Base-by-base conservation (phyloP, 495 filamentous ascomycete species). In the Tuber borchii region DNA sequence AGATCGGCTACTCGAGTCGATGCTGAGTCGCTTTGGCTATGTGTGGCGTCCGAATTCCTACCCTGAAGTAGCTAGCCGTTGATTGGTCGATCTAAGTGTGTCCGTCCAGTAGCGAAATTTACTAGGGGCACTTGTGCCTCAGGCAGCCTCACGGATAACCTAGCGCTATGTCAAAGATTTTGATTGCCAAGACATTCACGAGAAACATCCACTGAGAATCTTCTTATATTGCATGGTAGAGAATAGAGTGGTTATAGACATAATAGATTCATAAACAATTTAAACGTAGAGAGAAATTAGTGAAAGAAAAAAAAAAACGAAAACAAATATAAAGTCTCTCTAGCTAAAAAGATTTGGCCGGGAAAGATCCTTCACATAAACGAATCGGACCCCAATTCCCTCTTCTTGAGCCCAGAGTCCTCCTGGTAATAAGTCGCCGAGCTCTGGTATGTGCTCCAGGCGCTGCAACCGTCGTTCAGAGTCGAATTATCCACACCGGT, bases 381-480 rank as follows among this genome's bases (percentile, higher is more conserved):
- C 14, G 56, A 19, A 40, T 45, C 22, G n/a, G 12, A 73, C 40
- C 14, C 22, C 10, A 75, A 69, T 26, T 34, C 72, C 69, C 76
- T 77, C 61, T 43, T 78, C 75, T 51, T 79, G 37, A 79, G 65
- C 2, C 77, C 77, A 22, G 77, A 79, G 43, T 79, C 77, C 2
- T 78, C 71, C 56, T 77, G 71, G 26, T 69, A 74, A 8, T 74
- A 40, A 31, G 73, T 34, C 14, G 71, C 65, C n/a, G 77, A 70
- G 12, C 69, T 42, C 68, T 77, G 68, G 65, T 79, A 79, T n/a
- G 68, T 37, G 42, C 42, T 19, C 77, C 77, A 79, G 71, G n/a
- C 17, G n/a, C 17, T 45, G 72, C 77, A 79, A 34, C 72, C 77
- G 9, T 71, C 82, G 17, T 48, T 69, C 74, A 85, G 86, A 20